These are phyloP conservation scores for Sporisorium graminicola DNA, from an alignment of 1,284 basidiomycete genomes.

Conservation along the genomic window DNA sequence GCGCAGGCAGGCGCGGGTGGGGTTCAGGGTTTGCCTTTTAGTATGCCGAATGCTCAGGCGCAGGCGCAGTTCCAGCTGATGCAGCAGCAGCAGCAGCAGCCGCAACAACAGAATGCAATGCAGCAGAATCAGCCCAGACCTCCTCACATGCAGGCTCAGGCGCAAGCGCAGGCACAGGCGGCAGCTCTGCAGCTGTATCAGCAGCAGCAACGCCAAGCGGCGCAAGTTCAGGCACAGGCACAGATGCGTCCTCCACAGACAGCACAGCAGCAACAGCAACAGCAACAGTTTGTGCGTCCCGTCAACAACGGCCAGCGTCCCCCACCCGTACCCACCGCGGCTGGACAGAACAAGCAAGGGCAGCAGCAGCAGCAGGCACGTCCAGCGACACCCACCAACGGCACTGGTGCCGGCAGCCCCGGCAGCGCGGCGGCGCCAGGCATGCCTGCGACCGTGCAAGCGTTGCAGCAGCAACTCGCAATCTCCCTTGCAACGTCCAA, in stretches of 20 bases:
- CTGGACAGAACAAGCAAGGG: not conserved
- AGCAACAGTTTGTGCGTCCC: slow-evolving; percentile 22
- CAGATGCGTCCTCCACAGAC: slow-evolving; percentile 38
- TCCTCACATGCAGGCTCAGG: slow-evolving; percentile 21
- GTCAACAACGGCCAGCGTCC: not conserved
- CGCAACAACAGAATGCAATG: slow-evolving; percentile 5
- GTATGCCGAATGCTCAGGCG: slow-evolving; percentile 32
- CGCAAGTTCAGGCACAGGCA: slow-evolving; percentile 42
- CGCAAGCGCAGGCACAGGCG: slow-evolving; percentile 33
- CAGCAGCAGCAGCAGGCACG: not conserved
- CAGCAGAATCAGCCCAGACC: slow-evolving; percentile 27
- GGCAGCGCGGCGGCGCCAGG: no score
- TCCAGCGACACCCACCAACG: slow-evolving; percentile 6
- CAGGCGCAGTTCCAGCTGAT: slow-evolving; percentile 33
- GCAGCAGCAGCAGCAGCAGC: slow-evolving; percentile 20
- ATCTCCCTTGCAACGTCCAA: slow-evolving; percentile 57
- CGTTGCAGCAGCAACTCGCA: slow-evolving; percentile 61
- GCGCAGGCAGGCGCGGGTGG: not conserved
- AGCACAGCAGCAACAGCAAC: not conserved
- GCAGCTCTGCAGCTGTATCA: slow-evolving; percentile 39
- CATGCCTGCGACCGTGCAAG: slow-evolving; percentile 60
- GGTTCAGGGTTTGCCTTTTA: slow-evolving; percentile 13
- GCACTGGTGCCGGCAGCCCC: slow-evolving; percentile 1
- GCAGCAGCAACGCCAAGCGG: slow-evolving; percentile 47
- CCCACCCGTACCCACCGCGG: not conserved